These are phyloP conservation scores for Silene coronaria DNA, from an alignment of 179 eudicot species.

Conservation along the genomic window DNA sequence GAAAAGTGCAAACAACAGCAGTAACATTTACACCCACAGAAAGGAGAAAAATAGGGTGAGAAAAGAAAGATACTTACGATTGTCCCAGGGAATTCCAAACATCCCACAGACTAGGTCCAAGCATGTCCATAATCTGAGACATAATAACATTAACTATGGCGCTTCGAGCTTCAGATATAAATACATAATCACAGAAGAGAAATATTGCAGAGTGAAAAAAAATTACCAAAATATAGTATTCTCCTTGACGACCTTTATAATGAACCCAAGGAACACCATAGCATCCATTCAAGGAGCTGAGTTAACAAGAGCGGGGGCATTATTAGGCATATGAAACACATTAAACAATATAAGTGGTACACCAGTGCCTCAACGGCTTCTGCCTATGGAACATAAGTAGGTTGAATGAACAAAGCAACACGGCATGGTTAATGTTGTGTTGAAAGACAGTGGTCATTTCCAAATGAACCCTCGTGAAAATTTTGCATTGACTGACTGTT, in stretches of 20 bases:
- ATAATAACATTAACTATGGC: not conserved
- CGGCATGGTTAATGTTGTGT: too few relatives aligned
- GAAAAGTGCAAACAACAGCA: not conserved
- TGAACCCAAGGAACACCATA: conserved; percentile 87
- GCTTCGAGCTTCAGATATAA: not conserved
- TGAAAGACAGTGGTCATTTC: too few relatives aligned
- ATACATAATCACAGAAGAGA: not conserved
- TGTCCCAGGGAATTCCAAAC: conserved; percentile 92
- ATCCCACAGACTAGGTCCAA: conserved; percentile 97
- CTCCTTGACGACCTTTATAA: conserved; percentile 88
- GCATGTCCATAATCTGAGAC: conserved; percentile 91
- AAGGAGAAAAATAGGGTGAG: not conserved
- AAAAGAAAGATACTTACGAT: conserved; percentile 47
- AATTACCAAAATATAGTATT: conserved; percentile 80
- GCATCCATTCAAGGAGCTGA: conserved; percentile 78
- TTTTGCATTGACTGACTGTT: too few relatives aligned
- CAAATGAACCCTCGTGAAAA: too few relatives aligned
- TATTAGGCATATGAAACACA: not conserved
- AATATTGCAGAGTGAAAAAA: not conserved
- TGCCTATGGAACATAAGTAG: too few relatives aligned
- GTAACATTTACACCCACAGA: not conserved
- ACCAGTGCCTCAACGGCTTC: too few relatives aligned
- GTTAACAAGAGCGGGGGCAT: conserved; percentile 15
- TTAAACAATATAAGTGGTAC: not conserved
- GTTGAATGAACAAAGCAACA: too few relatives aligned